Evolutionary conservation across 2,329 filamentous ascomycete genomes (phyloP), one percentile per base, ranked within the genome.

Genomic region (Blumeria graminis): DNA sequence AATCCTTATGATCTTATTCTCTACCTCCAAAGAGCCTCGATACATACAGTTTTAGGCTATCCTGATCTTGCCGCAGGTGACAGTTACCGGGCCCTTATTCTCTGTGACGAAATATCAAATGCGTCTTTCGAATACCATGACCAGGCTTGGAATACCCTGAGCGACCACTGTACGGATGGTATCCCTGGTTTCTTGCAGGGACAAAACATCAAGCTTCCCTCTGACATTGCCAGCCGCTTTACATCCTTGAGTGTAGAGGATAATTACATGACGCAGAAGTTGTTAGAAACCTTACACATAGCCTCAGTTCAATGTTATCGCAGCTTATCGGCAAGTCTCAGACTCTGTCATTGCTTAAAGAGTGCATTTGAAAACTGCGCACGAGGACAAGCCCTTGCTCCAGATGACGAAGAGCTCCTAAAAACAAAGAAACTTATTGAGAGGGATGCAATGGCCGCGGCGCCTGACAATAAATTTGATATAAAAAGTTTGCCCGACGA

Each of bases 51-150:
- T 50, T 74, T 95, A 51, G 86, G 80, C 39, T 96, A 94, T 68
- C 86, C 87, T 0, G 92, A 98, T 67, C 77, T 98, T 41, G 88
- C 88, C 5, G 82, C 83, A 10, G 86, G 87, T 36, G 89, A 95
- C 71, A 86, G 87, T 5, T 96, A 96, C 67, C 82, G 84, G 56
- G 88, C 89, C 0, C 74, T 96, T n/a, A 76, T 94, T 3, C 72
- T 98, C 51, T 77, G 84, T 14, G 90, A 96, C 65, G 86, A 92
- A 61, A 87, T 38, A 69, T 75, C 60, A 9, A 82, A 92, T 57
- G 84, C 90, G 59, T 77, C 78, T 41, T 89, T 85, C 62, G 87
- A 95, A 68, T 93, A 88, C 64, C 82, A 92, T 65, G 80, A 87
- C 14, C 71, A 77, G 62, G 81, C 82, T 8, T 61, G 74, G 6